Conservation (phyloP, 192 early-diverging fungal genomes). For the Glomus cerebriforme region DNA sequence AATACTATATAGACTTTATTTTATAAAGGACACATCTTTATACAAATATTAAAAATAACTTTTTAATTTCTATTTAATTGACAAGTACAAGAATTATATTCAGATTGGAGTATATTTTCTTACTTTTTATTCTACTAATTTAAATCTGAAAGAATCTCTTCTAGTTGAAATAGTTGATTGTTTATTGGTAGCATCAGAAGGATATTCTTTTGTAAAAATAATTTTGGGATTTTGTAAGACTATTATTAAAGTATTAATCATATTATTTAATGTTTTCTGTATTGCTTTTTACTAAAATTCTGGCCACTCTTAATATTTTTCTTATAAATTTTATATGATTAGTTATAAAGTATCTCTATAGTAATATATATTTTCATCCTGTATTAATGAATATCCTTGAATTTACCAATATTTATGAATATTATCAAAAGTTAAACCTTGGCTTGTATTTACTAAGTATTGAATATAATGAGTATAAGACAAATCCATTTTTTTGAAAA, state of each 20-base stretch:
- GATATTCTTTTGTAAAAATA: not conserved
- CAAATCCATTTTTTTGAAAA: not conserved
- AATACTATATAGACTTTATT: too few species aligned
- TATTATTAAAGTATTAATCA: slow-evolving; percentile 2
- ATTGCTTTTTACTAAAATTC: not conserved
- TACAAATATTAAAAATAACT: too few species aligned
- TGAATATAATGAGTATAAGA: not conserved
- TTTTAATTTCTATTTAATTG: too few species aligned
- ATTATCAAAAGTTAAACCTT: not conserved
- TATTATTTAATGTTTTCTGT: not conserved
- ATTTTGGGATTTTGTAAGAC: not conserved
- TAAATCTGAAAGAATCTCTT: too few species aligned
- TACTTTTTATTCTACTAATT: too few species aligned
- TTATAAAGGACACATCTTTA: too few species aligned
- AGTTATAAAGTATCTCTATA: not conserved
- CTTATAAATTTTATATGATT: not conserved
- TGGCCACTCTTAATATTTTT: slow-evolving; percentile 7
- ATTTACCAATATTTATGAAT: slow-evolving; percentile 4
- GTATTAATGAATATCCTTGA: not conserved
- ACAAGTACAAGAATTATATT: too few species aligned
- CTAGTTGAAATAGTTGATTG: not conserved
- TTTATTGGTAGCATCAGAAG: not conserved
- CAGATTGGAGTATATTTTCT: too few species aligned
- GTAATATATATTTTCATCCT: not conserved
- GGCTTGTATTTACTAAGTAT: not conserved